Evolutionary conservation across 352 stramenopile genomes (phyloP), one percentile per base, ranked within the genome.

Genomic region (Phytophthora fragariae): DNA sequence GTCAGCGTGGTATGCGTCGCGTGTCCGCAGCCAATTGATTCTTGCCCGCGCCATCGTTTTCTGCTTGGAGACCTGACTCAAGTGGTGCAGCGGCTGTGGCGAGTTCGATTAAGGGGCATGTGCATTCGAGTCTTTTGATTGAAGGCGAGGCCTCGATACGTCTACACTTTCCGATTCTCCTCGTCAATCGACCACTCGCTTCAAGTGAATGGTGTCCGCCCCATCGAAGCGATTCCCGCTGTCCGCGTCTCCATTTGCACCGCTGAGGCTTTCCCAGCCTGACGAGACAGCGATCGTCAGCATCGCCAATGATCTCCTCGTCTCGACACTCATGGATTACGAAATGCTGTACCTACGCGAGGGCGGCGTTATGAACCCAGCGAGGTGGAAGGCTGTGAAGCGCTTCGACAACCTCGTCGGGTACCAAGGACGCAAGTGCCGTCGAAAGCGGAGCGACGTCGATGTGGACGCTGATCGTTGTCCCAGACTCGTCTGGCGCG

Each of bases 241-340:
- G 27, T 19, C 24, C 14, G 39, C 44, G 27, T 57, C 44, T 0
- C 64, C 58, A 50, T 76, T 76, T 33, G 31, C 64, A 15, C 53
- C 49, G 19, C 57, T 73, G 11, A 12, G 57, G 17, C 57, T 73
- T 11, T 59, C 57, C 3, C 47, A 62, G 21, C 44, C 65, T 0
- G 68, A 75, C 29, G 55, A 75, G 49, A n/a, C 21, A 10, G 47
- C 61, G 15, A 55, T 70, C 55, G 33, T 33, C n/a, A 60, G 54
- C 21, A 61, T 75, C 61, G 68, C 68, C 44, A 55, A 56, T 39
- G 57, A 59, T n/a, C 37, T 82, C 47, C 52, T 82, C 41, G 55
- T 62, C 17, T 66, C 77, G 44, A 72, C 75, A 1, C 33, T 82
- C 29, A 56, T 47, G 24, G 68, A 82, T 57, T 82, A 82, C 50